Evolutionary conservation across 2,329 filamentous ascomycete genomes (phyloP).

Genomic region (Curvularia sp.): DNA sequence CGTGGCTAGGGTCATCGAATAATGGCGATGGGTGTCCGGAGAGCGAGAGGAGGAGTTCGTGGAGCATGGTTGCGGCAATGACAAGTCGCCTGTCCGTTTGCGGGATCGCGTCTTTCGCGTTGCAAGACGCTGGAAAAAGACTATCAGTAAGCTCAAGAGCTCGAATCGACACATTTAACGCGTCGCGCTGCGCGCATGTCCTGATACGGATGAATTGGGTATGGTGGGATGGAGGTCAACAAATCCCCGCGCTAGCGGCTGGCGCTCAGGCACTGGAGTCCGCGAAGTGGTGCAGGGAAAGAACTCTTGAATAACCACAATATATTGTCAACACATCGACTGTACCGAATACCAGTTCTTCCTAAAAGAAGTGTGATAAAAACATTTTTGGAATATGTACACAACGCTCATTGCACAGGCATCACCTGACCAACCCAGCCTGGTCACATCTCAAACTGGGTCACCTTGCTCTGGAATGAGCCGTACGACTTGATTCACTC

Average conservation of each 20-base stretch:
- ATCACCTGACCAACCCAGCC: neutral
- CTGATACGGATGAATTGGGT: constrained; percentile 20
- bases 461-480: neutral
- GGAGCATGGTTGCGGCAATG: constrained; percentile 73
- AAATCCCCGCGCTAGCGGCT: constrained; percentile 17
- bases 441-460: neutral
- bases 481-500: neutral
- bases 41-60: constrained; percentile 96
- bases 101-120: constrained; percentile 22
- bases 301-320: neutral
- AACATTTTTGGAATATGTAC: neutral
- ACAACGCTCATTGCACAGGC: neutral
- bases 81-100: constrained; percentile 13
- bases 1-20: constrained; percentile 63
- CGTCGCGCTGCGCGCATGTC: constrained; percentile 28
- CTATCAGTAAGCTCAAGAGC: constrained; percentile 45
- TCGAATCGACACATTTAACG: constrained; percentile 50
- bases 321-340: neutral
- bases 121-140: constrained; percentile 36
- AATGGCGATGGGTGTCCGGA: constrained; percentile 92
- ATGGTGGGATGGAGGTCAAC: constrained; percentile 20
- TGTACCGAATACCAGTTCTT: neutral
- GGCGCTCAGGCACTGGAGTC: neutral
- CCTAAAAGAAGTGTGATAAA: neutral
- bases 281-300: neutral